These are phyloP conservation scores for Macrolepiota fuliginosa DNA, from an alignment of 768 basidiomycete species.

Conservation along the genomic window DNA sequence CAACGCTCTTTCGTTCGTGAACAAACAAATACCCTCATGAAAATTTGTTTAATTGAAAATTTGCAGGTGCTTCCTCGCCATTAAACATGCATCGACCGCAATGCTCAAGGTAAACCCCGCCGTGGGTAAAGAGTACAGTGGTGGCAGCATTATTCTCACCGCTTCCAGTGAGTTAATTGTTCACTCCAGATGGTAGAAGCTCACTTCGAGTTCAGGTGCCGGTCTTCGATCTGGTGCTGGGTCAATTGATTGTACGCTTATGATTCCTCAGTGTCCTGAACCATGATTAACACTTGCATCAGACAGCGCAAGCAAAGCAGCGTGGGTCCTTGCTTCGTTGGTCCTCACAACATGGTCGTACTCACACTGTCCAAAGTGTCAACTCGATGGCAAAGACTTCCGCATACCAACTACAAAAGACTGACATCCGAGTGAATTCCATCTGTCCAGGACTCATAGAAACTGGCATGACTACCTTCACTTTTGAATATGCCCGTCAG, in stretches of 20 bases:
- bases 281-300: conserved; percentile 5
- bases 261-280: not conserved
- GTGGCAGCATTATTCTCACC: conserved; percentile 86
- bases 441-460: conserved; percentile 93
- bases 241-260: conserved; percentile 68
- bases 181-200: not conserved
- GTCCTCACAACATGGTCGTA: not conserved
- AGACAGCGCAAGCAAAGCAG: conserved; percentile 94
- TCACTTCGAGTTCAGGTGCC: conserved; percentile 53
- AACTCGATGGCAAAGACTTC: conserved; percentile 85
- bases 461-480: conserved; percentile 83
- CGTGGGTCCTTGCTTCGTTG: conserved; percentile 48
- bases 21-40: conserved; percentile 15
- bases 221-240: conserved; percentile 84
- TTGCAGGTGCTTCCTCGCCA: conserved; percentile 79
- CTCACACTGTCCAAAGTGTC: conserved; percentile 47
- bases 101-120: conserved; percentile 70
- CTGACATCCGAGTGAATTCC: conserved; percentile 84
- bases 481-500: conserved; percentile 75
- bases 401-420: conserved; percentile 75
- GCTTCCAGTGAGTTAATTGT: conserved; percentile 60
- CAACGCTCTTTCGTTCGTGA: conserved; percentile 63
- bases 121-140: conserved; percentile 62
- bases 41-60: not conserved
- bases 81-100: conserved; percentile 81